Evolutionary conservation across 805 yeast genomes (phyloP).

Genomic region (Candida namnaoensis): DNA sequence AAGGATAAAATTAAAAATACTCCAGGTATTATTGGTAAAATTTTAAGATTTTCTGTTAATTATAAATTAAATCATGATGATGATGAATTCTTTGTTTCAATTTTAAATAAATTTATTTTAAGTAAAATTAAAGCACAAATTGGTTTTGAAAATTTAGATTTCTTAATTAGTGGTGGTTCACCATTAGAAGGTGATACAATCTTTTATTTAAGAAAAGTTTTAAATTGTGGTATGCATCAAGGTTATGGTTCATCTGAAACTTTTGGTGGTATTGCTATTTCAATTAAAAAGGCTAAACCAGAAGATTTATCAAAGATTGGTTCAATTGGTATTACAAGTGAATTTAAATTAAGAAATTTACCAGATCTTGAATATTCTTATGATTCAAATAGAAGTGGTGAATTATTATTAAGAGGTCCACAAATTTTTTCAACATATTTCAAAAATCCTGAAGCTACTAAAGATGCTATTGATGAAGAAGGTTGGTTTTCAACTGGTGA

Average conservation of each 20-base stretch:
- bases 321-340: constrained; percentile 44
- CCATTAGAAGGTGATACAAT: constrained; percentile 60
- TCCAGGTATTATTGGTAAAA: constrained; percentile 34
- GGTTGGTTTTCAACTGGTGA: constrained; percentile 70
- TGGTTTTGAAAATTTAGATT: constrained; percentile 37
- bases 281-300: constrained; percentile 35
- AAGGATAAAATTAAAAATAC: constrained; percentile 36
- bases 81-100: constrained; percentile 22
- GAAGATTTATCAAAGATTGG: constrained; percentile 48
- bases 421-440: constrained; percentile 49
- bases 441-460: constrained; percentile 48
- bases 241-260: constrained; percentile 77
- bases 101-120: constrained; percentile 29
- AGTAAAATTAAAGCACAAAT: constrained; percentile 34
- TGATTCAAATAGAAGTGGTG: constrained; percentile 43
- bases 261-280: constrained; percentile 48
- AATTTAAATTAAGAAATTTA: constrained; percentile 51
- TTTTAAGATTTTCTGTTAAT: constrained; percentile 30
- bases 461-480: constrained; percentile 39
- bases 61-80: constrained; percentile 31
- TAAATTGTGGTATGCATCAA: constrained; percentile 47
- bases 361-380: constrained; percentile 52
- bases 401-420: constrained; percentile 55
- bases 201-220: constrained; percentile 50
- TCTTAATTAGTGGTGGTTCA: constrained; percentile 52